phyloP scores from a whole-genome alignment of 768 basidiomycete genomes.

The Tylopilus cervinicoccineus region DNA sequence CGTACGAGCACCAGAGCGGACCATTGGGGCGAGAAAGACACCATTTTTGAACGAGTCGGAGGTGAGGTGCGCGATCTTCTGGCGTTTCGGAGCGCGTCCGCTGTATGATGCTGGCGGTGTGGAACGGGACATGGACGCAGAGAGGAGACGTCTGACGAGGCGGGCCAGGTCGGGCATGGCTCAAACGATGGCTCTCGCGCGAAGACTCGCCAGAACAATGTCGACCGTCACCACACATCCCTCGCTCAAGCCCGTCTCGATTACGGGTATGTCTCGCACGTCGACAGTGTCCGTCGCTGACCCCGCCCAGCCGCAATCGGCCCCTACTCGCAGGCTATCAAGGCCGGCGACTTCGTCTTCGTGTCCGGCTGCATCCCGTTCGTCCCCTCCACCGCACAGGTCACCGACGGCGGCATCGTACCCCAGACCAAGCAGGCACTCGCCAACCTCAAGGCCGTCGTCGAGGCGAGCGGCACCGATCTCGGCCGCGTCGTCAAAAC shows the following conservation, averaged over 20 bases:
- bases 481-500: slow-evolving; percentile 85
- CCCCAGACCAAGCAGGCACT: slow-evolving; percentile 73
- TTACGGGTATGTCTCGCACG: slow-evolving; percentile 11
- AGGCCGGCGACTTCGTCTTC: slow-evolving; percentile 81
- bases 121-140: background rate
- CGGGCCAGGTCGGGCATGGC: background rate
- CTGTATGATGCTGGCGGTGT: background rate
- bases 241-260: slow-evolving; percentile 35
- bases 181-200: background rate
- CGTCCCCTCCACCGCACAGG: slow-evolving; percentile 61
- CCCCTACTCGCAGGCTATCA: slow-evolving; percentile 87
- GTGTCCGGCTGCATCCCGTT: slow-evolving; percentile 87
- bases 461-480: slow-evolving; percentile 78
- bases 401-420: slow-evolving; percentile 21
- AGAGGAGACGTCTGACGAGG: background rate
- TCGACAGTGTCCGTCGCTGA: background rate
- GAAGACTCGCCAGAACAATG: slow-evolving; percentile 14
- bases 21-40: slow-evolving; percentile 97
- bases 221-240: slow-evolving; percentile 33
- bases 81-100: slow-evolving; percentile 44
- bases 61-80: slow-evolving; percentile 55
- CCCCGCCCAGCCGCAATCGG: slow-evolving; percentile 63
- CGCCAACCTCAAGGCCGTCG: slow-evolving; percentile 78
- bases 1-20: slow-evolving; percentile 85
- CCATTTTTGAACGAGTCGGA: slow-evolving; percentile 81